phyloP scores from a whole-genome alignment of 495 filamentous ascomycete genomes.

The Bacidia gigantensis region DNA sequence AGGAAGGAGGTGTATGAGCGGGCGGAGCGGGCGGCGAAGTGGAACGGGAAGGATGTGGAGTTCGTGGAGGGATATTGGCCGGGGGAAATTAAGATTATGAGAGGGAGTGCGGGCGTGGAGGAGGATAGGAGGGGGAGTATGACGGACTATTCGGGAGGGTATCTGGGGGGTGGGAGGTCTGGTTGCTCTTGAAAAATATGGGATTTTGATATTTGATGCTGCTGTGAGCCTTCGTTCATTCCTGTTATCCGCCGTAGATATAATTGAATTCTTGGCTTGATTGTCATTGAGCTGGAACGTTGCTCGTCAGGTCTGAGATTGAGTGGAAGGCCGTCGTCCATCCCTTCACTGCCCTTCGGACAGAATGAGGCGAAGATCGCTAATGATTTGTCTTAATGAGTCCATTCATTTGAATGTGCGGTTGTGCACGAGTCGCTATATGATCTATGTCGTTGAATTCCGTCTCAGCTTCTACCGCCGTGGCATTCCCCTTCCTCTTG shows the following conservation, averaged over 20 bases:
- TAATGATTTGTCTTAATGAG: too few relatives aligned
- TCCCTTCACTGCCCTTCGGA: too few relatives aligned
- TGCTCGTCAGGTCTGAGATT: too few relatives aligned
- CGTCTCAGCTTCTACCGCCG: constrained; percentile 35
- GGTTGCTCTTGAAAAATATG: background rate
- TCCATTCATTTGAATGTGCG: too few relatives aligned
- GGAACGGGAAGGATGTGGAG: constrained; percentile 25
- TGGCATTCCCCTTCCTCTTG: constrained; percentile 84
- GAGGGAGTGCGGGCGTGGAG: constrained; percentile 14
- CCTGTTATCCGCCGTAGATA: too few relatives aligned
- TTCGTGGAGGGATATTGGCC: constrained; percentile 40
- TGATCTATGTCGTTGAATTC: background rate
- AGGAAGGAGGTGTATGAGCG: constrained; percentile 35
- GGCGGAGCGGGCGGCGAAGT: constrained; percentile 22
- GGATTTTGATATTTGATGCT: too few relatives aligned
- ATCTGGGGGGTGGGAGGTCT: background rate
- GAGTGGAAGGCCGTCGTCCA: too few relatives aligned
- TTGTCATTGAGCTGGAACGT: too few relatives aligned
- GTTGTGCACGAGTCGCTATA: background rate
- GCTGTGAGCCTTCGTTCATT: too few relatives aligned
- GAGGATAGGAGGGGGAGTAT: background rate
- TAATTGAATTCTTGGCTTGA: too few relatives aligned
- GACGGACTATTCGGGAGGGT: background rate
- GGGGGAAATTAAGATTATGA: constrained; percentile 38
- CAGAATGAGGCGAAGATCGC: too few relatives aligned